Evolutionary conservation across 129 eudicot species (phyloP).

Genomic region (Helichrysum umbraculigerum): DNA sequence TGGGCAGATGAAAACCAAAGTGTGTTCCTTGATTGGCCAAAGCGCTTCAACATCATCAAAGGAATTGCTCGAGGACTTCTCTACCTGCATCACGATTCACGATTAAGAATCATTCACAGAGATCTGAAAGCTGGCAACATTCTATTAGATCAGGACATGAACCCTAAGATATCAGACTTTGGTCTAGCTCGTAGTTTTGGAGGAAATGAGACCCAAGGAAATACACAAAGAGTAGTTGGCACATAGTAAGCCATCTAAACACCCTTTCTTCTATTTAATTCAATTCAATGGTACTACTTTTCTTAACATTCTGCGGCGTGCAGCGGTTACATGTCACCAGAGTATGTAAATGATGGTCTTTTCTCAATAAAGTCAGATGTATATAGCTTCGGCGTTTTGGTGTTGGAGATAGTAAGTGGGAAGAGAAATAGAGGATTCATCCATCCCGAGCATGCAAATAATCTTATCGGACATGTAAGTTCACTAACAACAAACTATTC

Average conservation of each 20-base stretch:
- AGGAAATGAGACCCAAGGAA: slow-evolving; percentile 33
- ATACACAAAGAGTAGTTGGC: slow-evolving; percentile 41
- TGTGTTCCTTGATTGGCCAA: slow-evolving; percentile 31
- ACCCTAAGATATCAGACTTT: slow-evolving; percentile 49
- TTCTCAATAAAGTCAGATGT: no score
- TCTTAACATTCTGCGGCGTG: no score
- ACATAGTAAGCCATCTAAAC: slow-evolving; percentile 6
- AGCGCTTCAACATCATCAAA: slow-evolving; percentile 35
- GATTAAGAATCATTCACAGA: slow-evolving; percentile 41
- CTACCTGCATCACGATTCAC: slow-evolving; percentile 43
- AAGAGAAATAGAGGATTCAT: no score
- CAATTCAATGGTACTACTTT: not conserved
- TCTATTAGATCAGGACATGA: slow-evolving; percentile 36
- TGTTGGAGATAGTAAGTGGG: no score
- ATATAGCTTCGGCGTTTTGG: no score
- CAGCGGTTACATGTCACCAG: no score
- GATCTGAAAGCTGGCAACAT: slow-evolving; percentile 49
- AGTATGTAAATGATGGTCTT: no score
- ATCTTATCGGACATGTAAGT: no score
- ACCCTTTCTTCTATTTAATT: not conserved
- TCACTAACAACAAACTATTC: no score
- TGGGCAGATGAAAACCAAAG: not conserved
- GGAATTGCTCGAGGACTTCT: slow-evolving; percentile 48
- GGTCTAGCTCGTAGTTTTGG: slow-evolving; percentile 46
- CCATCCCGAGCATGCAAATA: no score